phyloP scores from a whole-genome alignment of 1,284 basidiomycete species.

The Rhodotorula mucilaginosa region DNA sequence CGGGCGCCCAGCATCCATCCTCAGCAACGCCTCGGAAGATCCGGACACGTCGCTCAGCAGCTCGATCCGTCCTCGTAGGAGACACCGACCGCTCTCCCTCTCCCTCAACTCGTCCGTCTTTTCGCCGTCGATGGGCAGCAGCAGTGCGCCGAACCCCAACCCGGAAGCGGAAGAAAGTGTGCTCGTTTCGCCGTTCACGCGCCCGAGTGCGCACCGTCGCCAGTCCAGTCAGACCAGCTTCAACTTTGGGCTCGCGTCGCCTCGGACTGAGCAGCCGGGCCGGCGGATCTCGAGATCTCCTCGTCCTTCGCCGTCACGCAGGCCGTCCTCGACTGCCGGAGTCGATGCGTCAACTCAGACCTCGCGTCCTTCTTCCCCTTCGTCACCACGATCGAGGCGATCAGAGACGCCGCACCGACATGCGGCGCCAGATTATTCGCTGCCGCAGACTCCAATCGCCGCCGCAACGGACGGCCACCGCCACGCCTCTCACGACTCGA shows the following conservation, averaged over 20 bases:
- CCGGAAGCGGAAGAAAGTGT: constrained; percentile 21
- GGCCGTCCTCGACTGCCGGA: not conserved
- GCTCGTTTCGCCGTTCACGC: constrained; percentile 20
- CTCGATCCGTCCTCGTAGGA: constrained; percentile 13
- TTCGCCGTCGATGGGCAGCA: constrained; percentile 1
- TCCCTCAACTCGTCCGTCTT: constrained; percentile 38
- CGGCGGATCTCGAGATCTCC: not conserved
- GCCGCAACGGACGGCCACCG: not conserved
- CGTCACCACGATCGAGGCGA: no score
- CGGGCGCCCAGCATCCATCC: constrained; percentile 19
- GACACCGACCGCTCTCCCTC: constrained; percentile 36
- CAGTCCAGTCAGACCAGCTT: constrained; percentile 14
- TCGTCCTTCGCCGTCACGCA: not conserved
- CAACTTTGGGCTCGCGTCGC: not conserved
- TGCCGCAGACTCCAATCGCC: not conserved
- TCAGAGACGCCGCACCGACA: constrained; percentile 2
- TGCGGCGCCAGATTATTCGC: not conserved
- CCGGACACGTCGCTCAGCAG: not conserved
- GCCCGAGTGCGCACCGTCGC: constrained; percentile 15
- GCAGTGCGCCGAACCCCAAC: constrained; percentile 2
- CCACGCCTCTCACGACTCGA: not conserved
- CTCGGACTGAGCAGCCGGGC: not conserved
- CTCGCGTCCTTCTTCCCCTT: constrained; percentile 1
- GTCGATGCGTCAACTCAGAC: constrained; percentile 32
- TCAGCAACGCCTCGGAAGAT: constrained; percentile 28